A percentile compares a stretch with the other conserved stretches of the same genome.
These are phyloP conservation scores for Rhizopus delemar DNA, from an alignment of 371 early-diverging fungal genomes.

Conservation along the genomic window DNA sequence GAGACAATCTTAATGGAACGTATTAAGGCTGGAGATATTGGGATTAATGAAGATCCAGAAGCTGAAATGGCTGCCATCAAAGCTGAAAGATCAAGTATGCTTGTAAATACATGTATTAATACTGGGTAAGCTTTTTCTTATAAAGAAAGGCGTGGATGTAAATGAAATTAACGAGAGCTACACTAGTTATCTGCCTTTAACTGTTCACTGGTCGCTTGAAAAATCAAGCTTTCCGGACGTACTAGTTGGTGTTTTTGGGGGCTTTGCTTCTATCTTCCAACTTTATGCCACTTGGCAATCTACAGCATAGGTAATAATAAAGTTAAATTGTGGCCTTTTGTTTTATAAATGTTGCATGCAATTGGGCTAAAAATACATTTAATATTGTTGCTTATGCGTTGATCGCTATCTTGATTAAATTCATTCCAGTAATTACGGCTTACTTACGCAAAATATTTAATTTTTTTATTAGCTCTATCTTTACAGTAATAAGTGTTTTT, in stretches of 20 bases:
- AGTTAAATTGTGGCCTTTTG: too few species aligned
- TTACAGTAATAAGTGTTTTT: too few species aligned
- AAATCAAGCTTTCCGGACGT: constrained; percentile 86
- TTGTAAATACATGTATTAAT: constrained; percentile 81
- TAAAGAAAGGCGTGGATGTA: background rate
- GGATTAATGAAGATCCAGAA: constrained; percentile 51
- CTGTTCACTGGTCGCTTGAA: constrained; percentile 90
- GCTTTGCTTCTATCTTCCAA: constrained; percentile 87
- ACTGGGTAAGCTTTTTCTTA: constrained; percentile 58
- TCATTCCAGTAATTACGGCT: too few species aligned
- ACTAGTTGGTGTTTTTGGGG: constrained; percentile 89
- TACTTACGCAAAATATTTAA: too few species aligned
- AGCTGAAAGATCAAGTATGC: constrained; percentile 59
- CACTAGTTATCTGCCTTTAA: constrained; percentile 85
- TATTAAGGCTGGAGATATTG: constrained; percentile 66
- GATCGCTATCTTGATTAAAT: too few species aligned
- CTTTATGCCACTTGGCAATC: constrained; percentile 82
- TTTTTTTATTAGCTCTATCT: too few species aligned
- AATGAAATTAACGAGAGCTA: background rate
- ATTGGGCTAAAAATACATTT: background rate
- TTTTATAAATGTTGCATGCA: too few species aligned
- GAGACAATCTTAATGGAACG: constrained; percentile 61
- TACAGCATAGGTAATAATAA: constrained; percentile 43
- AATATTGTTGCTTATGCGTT: background rate
- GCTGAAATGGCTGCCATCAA: constrained; percentile 56